Conservation (phyloP, 495 filamentous ascomycete genomes). For the Penicillium pulvis region DNA sequence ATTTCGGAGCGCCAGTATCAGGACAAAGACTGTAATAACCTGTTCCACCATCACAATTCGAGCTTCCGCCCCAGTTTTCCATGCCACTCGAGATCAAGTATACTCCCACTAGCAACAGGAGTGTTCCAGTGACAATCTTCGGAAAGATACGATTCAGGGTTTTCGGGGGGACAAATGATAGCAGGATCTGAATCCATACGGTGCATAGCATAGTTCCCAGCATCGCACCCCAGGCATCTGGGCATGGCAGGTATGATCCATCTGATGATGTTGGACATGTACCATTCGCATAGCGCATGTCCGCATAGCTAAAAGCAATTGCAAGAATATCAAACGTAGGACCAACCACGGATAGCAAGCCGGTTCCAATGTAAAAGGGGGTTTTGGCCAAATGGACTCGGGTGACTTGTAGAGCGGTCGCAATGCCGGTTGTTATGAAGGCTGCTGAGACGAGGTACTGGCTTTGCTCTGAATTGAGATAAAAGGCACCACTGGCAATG, state of each 20-base stretch:
- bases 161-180: constrained; percentile 49
- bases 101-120: constrained; percentile 71
- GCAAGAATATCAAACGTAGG: constrained; percentile 82
- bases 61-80: constrained; percentile 77
- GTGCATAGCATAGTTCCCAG: constrained; percentile 69
- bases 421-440: constrained; percentile 76
- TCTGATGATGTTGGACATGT: constrained; percentile 61
- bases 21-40: constrained; percentile 65
- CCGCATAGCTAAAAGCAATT: constrained; percentile 70
- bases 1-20: constrained; percentile 64
- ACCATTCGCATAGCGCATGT: constrained; percentile 80
- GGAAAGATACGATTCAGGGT: constrained; percentile 75
- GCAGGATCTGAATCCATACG: constrained; percentile 38
- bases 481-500: constrained; percentile 68
- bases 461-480: constrained; percentile 55
- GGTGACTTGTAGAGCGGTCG: constrained; percentile 80
- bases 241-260: constrained; percentile 71
- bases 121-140: constrained; percentile 78
- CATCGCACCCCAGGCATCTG: constrained; percentile 79
- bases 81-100: constrained; percentile 74
- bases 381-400: constrained; percentile 75
- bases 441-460: constrained; percentile 85
- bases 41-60: constrained; percentile 56
- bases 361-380: constrained; percentile 80
- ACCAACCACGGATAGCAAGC: constrained; percentile 79